phyloP scores from a whole-genome alignment of 306 rosid genomes.

The Lotus japonicus region DNA sequence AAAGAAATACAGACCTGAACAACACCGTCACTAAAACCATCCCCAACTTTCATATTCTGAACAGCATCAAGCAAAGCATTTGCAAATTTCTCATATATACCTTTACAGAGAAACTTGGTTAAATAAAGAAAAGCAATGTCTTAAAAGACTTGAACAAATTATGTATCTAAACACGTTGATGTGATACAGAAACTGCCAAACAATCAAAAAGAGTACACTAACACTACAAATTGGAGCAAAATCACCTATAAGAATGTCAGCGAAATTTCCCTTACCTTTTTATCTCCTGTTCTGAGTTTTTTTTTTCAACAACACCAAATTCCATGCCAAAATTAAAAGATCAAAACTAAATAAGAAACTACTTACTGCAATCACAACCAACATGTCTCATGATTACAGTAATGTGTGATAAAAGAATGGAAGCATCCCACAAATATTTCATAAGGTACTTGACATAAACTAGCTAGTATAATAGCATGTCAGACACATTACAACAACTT shows the following conservation, averaged over 20 bases:
- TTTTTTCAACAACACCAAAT: neutral
- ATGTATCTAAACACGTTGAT: neutral
- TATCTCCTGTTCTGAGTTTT: neutral
- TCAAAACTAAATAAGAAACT: neutral
- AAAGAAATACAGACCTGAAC: constrained; percentile 50
- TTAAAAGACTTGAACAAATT: neutral
- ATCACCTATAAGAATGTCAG: neutral
- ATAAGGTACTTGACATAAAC: neutral
- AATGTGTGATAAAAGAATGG: neutral
- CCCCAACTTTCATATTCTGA: constrained; percentile 80
- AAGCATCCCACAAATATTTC: neutral
- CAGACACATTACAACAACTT: neutral
- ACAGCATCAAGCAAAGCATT: constrained; percentile 67
- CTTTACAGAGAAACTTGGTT: constrained; percentile 34
- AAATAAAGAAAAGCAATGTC: neutral
- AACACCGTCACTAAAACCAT: constrained; percentile 89
- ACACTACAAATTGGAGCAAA: constrained; percentile 1
- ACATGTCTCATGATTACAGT: neutral
- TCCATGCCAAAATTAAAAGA: neutral
- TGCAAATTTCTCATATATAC: constrained; percentile 80
- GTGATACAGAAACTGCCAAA: neutral
- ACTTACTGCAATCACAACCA: neutral
- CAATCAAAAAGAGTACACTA: neutral
- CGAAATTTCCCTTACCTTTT: neutral
- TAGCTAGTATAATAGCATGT: neutral